phyloP scores from a whole-genome alignment of 192 early-diverging fungal genomes.

The Umbelopsis isabellina region DNA sequence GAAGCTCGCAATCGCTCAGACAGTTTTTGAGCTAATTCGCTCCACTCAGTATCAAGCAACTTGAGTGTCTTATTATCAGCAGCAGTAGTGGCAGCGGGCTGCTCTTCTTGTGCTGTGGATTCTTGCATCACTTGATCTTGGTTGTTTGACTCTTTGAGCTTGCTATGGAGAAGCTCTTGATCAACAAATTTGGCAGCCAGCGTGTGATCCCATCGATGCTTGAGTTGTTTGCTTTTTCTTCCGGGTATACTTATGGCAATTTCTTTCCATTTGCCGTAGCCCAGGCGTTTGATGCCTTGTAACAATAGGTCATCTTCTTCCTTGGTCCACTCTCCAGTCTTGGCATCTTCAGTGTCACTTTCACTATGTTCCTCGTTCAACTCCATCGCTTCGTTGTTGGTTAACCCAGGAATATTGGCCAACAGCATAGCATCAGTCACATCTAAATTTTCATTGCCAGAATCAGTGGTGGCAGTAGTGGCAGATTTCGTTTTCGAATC shows the following conservation, averaged over 20 bases:
- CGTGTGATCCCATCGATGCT: slow-evolving; percentile 40
- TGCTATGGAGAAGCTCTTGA: slow-evolving; percentile 33
- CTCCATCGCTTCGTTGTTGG: not conserved
- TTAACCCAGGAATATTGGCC: slow-evolving; percentile 29
- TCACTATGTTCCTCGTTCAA: slow-evolving; percentile 4
- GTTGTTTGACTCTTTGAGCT: not conserved
- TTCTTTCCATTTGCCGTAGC: slow-evolving; percentile 40
- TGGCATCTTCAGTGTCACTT: slow-evolving; percentile 29
- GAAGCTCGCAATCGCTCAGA: slow-evolving; percentile 27
- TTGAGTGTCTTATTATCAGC: slow-evolving; percentile 19
- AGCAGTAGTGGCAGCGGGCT: not conserved
- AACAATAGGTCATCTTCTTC: slow-evolving; percentile 40
- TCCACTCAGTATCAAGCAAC: slow-evolving; percentile 34
- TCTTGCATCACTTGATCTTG: slow-evolving; percentile 12
- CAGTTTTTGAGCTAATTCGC: slow-evolving; percentile 32
- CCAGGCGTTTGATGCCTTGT: slow-evolving; percentile 33
- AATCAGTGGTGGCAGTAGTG: no score
- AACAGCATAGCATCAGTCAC: slow-evolving; percentile 26
- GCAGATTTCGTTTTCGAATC: not conserved
- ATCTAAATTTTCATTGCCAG: not conserved
- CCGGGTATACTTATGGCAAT: slow-evolving; percentile 35
- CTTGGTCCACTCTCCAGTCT: slow-evolving; percentile 35
- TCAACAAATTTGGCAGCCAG: slow-evolving; percentile 38
- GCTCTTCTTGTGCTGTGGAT: not conserved
- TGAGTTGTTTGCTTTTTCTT: slow-evolving; percentile 38